Conservation (phyloP, 169 alveolate genomes). For the Miamiensis avidus region DNA sequence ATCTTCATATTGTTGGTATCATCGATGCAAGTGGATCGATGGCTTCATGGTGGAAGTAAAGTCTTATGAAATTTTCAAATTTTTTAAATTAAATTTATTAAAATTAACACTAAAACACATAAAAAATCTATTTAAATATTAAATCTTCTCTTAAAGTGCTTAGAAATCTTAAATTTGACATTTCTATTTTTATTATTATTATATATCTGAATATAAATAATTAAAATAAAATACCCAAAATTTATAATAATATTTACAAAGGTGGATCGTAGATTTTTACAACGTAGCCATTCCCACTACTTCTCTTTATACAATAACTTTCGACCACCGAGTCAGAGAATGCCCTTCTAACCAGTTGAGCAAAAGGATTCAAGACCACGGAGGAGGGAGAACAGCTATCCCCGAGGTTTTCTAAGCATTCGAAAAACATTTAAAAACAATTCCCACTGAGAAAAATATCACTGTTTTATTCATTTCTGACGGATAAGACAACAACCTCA, state of each 20-base stretch:
- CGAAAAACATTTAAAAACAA: conserved; percentile 14
- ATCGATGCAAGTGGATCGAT: conserved; percentile 50
- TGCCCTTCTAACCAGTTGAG: conserved; percentile 5
- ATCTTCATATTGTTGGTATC: conserved; percentile 24
- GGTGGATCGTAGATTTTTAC: conserved; percentile 39
- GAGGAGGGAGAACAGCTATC: conserved; percentile 48
- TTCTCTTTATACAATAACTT: conserved; percentile 28
- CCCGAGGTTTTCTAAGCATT: conserved; percentile 32
- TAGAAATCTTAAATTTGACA: too few species aligned
- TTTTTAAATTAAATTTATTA: too few species aligned
- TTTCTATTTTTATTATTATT: neutral
- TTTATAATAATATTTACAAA: neutral
- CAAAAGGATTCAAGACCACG: conserved; percentile 32
- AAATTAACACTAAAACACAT: too few species aligned
- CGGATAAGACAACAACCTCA: conserved; percentile 41
- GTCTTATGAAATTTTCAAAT: too few species aligned
- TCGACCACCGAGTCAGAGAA: conserved; percentile 20
- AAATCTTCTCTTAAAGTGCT: too few species aligned
- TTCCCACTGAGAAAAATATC: conserved; percentile 31
- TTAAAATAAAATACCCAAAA: too few species aligned
- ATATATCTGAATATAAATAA: too few species aligned
- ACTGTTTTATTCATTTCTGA: conserved; percentile 42
- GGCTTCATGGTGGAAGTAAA: conserved; percentile 36
- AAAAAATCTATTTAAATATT: too few species aligned
- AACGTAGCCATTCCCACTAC: conserved; percentile 32